These are phyloP conservation scores for Lyophyllum shimeji DNA, from an alignment of 768 basidiomycete genomes.

Conservation along the genomic window DNA sequence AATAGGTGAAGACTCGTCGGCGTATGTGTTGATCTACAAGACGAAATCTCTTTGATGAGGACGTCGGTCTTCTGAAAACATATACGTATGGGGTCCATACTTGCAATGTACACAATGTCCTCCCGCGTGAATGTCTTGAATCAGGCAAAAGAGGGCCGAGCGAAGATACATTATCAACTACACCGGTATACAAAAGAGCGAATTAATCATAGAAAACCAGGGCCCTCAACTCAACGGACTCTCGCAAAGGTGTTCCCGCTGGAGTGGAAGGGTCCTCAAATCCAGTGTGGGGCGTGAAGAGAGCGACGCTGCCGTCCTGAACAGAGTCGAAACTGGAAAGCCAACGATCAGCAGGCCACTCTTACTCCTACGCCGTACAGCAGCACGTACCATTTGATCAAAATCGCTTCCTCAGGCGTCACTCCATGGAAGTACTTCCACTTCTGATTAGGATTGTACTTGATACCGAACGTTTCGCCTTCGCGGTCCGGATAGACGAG, in stretches of 20 bases:
- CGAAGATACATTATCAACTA: background rate
- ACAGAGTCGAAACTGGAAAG: conserved; percentile 23
- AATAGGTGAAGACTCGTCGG: conserved; percentile 75
- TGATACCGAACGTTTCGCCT: conserved; percentile 50
- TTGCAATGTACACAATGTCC: too few species aligned
- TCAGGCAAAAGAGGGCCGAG: too few species aligned
- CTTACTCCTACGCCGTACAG: background rate
- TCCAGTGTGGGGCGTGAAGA: conserved; percentile 63
- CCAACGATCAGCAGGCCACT: background rate
- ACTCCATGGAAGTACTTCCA: conserved; percentile 52
- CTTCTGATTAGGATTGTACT: conserved; percentile 41
- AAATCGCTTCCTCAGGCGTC: conserved; percentile 45
- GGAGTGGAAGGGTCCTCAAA: conserved; percentile 58
- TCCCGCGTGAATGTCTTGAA: too few species aligned
- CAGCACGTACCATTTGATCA: conserved; percentile 55
- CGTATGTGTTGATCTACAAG: conserved; percentile 88
- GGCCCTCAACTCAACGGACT: conserved; percentile 63
- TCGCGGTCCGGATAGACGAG: conserved; percentile 48
- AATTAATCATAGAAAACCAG: conserved; percentile 62
- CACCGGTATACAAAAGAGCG: background rate
- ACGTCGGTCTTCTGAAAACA: background rate
- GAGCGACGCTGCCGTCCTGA: conserved; percentile 47
- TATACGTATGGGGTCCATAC: too few species aligned
- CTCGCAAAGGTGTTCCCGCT: conserved; percentile 43
- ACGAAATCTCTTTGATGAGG: conserved; percentile 38